Percentiles rank a stretch among this genome's conserved stretches.
phyloP scores from a whole-genome alignment of 2,329 filamentous ascomycete genomes.

The Trichothecium roseum region DNA sequence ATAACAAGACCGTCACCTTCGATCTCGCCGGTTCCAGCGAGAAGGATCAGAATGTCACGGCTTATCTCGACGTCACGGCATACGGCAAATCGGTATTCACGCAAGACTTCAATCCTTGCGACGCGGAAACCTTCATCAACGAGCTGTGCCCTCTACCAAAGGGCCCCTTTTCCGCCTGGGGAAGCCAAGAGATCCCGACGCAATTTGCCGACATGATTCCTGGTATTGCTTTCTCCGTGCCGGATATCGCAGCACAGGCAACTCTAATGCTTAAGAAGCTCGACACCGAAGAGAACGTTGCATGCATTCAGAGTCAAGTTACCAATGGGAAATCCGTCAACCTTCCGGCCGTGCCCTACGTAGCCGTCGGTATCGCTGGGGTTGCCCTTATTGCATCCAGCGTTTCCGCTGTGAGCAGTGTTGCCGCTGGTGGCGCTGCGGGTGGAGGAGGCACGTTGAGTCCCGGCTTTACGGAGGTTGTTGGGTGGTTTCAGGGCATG shows the following conservation, averaged over 20 bases:
- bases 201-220: conserved; percentile 69
- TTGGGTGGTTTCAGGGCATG: conserved; percentile 87
- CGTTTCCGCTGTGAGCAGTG: conserved; percentile 55
- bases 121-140: conserved; percentile 50
- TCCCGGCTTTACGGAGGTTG: conserved; percentile 75
- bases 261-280: conserved; percentile 62
- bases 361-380: conserved; percentile 77
- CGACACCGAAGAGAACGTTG: conserved; percentile 52
- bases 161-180: conserved; percentile 63
- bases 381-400: conserved; percentile 68
- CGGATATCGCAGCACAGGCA: conserved; percentile 80
- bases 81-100: conserved; percentile 77
- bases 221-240: conserved; percentile 78
- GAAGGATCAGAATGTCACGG: conserved; percentile 69
- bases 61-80: conserved; percentile 64
- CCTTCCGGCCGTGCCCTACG: conserved; percentile 68
- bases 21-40: conserved; percentile 70
- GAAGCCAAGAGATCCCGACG: conserved; percentile 60
- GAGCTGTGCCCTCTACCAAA: conserved; percentile 78
- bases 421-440: conserved; percentile 43
- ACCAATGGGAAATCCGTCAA: conserved; percentile 78
- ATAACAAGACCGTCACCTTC: conserved; percentile 64
- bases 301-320: conserved; percentile 74
- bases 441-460: conserved; percentile 53
- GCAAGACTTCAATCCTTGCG: conserved; percentile 77